phyloP scores from a whole-genome alignment of 106 monocot species.

The Posidonia australis region DNA sequence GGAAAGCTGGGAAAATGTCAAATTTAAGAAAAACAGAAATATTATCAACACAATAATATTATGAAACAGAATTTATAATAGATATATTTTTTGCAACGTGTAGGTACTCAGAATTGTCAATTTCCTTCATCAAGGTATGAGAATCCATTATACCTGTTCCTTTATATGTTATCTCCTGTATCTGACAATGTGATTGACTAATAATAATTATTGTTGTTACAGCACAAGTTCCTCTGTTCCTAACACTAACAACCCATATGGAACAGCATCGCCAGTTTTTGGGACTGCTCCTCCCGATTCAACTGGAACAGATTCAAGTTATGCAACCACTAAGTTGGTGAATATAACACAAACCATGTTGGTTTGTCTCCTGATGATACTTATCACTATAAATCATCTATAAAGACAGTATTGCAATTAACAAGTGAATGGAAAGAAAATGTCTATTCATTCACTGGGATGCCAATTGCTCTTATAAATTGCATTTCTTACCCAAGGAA shows the following conservation, averaged over 20 bases:
- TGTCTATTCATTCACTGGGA: not conserved
- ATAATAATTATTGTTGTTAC: not conserved
- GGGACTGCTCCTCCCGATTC: conserved; percentile 1
- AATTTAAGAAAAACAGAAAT: not conserved
- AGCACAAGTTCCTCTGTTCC: conserved; percentile 12
- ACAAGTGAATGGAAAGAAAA: not conserved
- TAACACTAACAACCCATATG: conserved; percentile 2
- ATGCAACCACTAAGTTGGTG: not conserved
- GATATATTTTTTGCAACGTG: not conserved
- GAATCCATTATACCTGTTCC: no score
- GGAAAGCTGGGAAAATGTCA: not conserved
- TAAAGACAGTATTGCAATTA: not conserved
- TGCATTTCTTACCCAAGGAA: not conserved
- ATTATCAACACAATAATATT: not conserved
- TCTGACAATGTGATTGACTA: no score
- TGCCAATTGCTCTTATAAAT: not conserved
- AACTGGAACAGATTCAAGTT: conserved; percentile 4
- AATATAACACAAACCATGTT: not conserved
- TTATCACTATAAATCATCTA: not conserved
- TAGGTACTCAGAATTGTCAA: conserved; percentile 49
- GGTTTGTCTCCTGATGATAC: not conserved
- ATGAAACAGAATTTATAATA: not conserved
- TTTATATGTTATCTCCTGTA: not conserved
- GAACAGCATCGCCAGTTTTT: conserved; percentile 1
- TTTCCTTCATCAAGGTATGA: conserved; percentile 61